A percentile compares a stretch with the other conserved stretches of the same genome.
phyloP scores from a whole-genome alignment of 2,329 filamentous ascomycete species.

The Claviceps maximensis region DNA sequence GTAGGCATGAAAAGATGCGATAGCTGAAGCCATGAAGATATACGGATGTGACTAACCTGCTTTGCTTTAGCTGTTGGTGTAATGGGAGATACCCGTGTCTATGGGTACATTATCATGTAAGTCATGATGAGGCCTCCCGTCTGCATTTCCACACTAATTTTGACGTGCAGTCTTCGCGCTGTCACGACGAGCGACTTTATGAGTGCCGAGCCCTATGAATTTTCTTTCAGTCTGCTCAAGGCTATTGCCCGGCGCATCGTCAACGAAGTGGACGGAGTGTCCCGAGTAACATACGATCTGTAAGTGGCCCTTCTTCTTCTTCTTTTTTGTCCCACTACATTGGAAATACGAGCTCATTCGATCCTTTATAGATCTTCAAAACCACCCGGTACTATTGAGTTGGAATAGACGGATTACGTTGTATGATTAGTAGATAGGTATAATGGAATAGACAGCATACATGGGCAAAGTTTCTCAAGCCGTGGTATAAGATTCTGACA shows the following conservation, averaged over 20 bases:
- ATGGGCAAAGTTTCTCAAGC: not conserved
- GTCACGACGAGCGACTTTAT: conserved; percentile 20
- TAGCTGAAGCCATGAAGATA: too few relatives aligned
- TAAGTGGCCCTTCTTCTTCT: too few relatives aligned
- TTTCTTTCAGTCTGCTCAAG: conserved; percentile 51
- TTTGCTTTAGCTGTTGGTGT: conserved; percentile 6
- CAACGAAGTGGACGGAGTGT: conserved; percentile 55
- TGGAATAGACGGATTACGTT: conserved; percentile 31
- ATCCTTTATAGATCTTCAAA: conserved; percentile 31
- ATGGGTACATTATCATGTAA: conserved; percentile 18
- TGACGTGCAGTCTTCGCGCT: conserved; percentile 1
- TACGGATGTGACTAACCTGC: not conserved
- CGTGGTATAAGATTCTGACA: not conserved
- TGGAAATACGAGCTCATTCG: not conserved
- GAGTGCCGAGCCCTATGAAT: conserved; percentile 58
- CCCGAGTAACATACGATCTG: conserved; percentile 52
- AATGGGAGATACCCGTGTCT: conserved; percentile 16
- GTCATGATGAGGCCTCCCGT: not conserved
- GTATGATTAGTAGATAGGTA: not conserved
- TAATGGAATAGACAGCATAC: not conserved
- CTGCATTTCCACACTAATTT: not conserved
- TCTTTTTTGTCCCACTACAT: not conserved
- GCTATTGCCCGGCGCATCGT: not conserved
- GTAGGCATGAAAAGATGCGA: conserved; percentile 1
- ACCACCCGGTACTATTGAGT: conserved; percentile 56